Base-by-base conservation (phyloP, 2,329 filamentous ascomycete species). In the Cercospora brassicicola region DNA sequence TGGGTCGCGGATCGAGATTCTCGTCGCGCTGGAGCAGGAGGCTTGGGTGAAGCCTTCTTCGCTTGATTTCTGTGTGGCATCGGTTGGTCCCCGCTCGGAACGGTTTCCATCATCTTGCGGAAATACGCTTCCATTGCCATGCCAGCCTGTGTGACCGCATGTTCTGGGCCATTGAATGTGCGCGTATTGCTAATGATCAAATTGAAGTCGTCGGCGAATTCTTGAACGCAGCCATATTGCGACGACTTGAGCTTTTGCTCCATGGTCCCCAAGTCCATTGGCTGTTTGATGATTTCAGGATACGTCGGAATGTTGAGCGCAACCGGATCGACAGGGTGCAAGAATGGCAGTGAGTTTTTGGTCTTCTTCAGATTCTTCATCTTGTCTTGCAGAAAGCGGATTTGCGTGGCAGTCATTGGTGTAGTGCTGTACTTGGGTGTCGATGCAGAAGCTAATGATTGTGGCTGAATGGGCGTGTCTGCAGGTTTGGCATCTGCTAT, bases 181-280 rank as follows among this genome's bases (percentile, higher is more conserved):
- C 90, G 78, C 0, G 91, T 89, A 78, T 99, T 99, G 67, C 89
- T 83, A 70, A 94, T 87, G 78, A 99, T 90, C 64, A 93, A 84
- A 33, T 89, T 82, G 62, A 97, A 85, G 74, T 97, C 93, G 56
- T 84, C 83, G 73, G 89, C 88, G 76, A 97, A 90, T 4, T 88
- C 88, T 61, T 89, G 87, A n/a, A 93, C 85, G 5, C 86, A 88
- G 8, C 80, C 76, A 78, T 97, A 98, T 59, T 85, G 81, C 62
- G 87, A 85, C 31, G 88, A 85, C 75, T 92, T 92, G 39, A 98
- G 80, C 72, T 91, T 94, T 62, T 86, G 84, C 76, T 98, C 94
- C 76, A 99, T 91, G 9, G 90, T 90, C 45, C 86, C 85, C 42
- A 99, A 85, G 79, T 98, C 94, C 84, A 96, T 94, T 0, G 94